Conservation (phyloP, 1,139 yeast genomes). For the Protomyces macrosporus region DNA sequence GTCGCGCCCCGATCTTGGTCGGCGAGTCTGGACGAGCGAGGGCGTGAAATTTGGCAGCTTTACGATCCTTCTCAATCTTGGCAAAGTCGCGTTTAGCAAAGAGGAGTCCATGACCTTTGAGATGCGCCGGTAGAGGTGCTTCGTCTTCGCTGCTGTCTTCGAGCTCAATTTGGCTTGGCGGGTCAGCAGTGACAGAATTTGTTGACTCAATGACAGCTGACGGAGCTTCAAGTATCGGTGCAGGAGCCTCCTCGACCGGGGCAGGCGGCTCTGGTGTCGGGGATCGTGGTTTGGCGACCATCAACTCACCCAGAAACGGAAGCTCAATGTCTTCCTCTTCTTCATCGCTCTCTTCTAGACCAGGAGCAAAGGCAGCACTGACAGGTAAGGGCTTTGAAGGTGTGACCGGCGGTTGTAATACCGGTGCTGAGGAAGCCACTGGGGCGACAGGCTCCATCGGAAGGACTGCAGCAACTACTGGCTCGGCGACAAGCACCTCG, state of each 20-base stretch:
- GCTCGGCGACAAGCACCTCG: not conserved
- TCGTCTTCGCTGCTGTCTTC: conserved; percentile 13
- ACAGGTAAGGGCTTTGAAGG: not conserved
- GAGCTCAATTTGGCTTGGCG: not conserved
- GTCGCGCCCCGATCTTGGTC: conserved; percentile 26
- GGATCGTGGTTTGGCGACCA: not conserved
- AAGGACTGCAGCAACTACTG: not conserved
- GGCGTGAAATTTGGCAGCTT: conserved; percentile 22
- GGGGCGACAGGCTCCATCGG: not conserved
- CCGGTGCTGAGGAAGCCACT: not conserved
- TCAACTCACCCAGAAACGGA: not conserved
- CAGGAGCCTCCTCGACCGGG: not conserved
- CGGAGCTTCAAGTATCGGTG: not conserved
- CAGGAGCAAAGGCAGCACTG: not conserved
- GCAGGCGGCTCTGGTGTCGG: not conserved
- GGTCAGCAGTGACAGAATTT: not conserved
- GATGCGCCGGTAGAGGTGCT: not conserved
- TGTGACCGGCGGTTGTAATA: not conserved
- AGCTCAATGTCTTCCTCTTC: conserved; percentile 5
- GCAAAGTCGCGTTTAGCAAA: conserved; percentile 7
- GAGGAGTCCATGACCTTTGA: conserved; percentile 9
- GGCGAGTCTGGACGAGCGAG: conserved; percentile 26
- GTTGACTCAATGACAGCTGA: not conserved
- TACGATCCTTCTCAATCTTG: conserved; percentile 14
- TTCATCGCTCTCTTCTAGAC: conserved; percentile 12